Evolutionary conservation across 2,329 filamentous ascomycete species (phyloP), one percentile per base, ranked within the genome.

Genomic region (Ophiostoma sp.): DNA sequence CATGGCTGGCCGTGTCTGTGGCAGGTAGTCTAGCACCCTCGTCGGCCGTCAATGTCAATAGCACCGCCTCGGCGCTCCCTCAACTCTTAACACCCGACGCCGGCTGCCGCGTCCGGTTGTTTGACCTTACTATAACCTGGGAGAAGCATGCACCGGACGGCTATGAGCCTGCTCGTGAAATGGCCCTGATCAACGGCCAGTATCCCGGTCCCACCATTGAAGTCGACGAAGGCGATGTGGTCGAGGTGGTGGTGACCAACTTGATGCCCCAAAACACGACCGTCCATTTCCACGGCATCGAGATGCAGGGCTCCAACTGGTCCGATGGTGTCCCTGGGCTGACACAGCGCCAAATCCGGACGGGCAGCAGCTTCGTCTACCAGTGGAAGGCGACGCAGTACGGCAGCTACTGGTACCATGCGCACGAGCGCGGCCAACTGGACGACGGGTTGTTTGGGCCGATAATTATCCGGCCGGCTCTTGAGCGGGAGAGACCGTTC

Each of bases 341-440:
- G 2, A 81, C 82, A 0, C 85, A 88, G 72, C 77, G 77, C 3
- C 76, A 81, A 3, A 86, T 88, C 67, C 72, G 76, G 12, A 80
- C 84, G 0, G 81, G 81, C 1, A 72, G 74, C 3, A 78, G 75
- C 41, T 88, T 83, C 72, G 77, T 78, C 0, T 85, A 88, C 73
- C 77, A 77, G 44, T 89, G 83, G 78, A 80, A 77, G n/a, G 85
- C 85, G 0, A 79, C 78, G 0, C 81, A 85, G 67, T 82, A 84
- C 72, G 87, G 87, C 3, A 82, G 81, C 58, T 86, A 85, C 75
- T 87, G 83, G 79, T 89, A 88, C 71, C 86, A 88, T 75, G 81
- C 84, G 0, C 86, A 89, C 72, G 79, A 79, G 38, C 76, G 78
- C 1, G 80, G 81, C 1, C 85, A 87, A 70, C 79, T 88, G 14